Percentiles rank a stretch among this genome's conserved stretches.
These are phyloP conservation scores for Claviceps humidiphila DNA, from an alignment of 2,329 filamentous ascomycete species.

Conservation along the genomic window DNA sequence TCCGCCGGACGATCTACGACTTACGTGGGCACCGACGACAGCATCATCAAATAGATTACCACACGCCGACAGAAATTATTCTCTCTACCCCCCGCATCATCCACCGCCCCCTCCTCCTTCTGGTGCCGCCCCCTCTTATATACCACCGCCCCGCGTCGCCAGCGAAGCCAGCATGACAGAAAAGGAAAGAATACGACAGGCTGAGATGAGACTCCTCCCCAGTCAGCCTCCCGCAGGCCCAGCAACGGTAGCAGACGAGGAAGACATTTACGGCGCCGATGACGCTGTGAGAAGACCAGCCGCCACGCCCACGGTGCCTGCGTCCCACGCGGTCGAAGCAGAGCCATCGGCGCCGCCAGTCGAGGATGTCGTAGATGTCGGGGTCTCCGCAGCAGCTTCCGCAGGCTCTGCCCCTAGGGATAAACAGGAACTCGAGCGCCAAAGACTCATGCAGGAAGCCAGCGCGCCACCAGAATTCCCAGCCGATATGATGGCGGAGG, in stretches of 20 bases:
- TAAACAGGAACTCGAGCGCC: conserved; percentile 64
- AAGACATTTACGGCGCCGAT: conserved; percentile 38
- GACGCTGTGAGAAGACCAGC: conserved; percentile 19
- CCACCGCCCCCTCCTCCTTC: background rate
- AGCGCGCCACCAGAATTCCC: conserved; percentile 50
- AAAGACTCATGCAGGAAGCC: conserved; percentile 47
- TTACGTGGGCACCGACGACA: background rate
- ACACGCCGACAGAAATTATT: conserved; percentile 9
- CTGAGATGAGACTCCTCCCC: conserved; percentile 67
- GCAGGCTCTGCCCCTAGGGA: conserved; percentile 34
- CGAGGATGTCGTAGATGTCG: conserved; percentile 27
- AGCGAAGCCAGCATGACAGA: conserved; percentile 57
- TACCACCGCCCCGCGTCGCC: conserved; percentile 47
- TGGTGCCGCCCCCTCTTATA: conserved; percentile 29
- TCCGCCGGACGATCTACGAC: conserved; percentile 8
- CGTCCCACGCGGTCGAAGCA: conserved; percentile 7
- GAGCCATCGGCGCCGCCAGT: conserved; percentile 30
- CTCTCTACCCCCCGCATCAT: background rate
- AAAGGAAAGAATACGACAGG: conserved; percentile 65
- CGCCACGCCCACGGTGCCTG: conserved; percentile 7
- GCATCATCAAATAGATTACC: conserved; percentile 4
- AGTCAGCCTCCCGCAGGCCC: conserved; percentile 47
- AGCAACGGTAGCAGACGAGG: conserved; percentile 30
- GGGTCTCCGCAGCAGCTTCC: conserved; percentile 17
- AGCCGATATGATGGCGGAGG: conserved; percentile 30